Base-by-base conservation (phyloP, 257 asterid genomes). In the Solanum appendiculatum region DNA sequence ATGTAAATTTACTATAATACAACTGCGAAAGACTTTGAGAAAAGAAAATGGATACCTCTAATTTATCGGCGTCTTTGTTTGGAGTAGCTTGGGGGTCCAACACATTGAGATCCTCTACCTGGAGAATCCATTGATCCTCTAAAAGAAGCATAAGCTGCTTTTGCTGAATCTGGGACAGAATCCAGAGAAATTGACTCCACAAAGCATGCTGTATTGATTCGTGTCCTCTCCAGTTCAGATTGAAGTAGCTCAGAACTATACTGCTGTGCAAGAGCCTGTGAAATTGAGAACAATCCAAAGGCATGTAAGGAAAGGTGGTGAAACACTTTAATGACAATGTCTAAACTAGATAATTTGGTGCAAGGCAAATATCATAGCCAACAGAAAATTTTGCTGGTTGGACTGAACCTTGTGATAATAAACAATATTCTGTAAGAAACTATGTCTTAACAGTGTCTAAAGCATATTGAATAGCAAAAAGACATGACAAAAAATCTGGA, bases 71-170 rank as follows among this genome's bases (percentile, higher is more conserved):
- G 97, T 88, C 99, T 88, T 66, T 96, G 96, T 93, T 98, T 93
- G 82, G 98, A 92, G 98, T 92, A 94, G 90, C 96, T 91, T 5
- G 98, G 96, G 51, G 99, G 94, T 37, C 89, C 91, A 86, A 85
- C 81, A 1, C 94, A 86, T 78, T 91, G 93, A 10, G 95, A 58
- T 86, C 92, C 92, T 91, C 97, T 92, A 85, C 70, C 90, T 87
- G 78, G 92, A 88, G 98, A 93, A 89, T 92, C 96, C 90, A 88
- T 87, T 11, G 96, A 88, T 74, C 95, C 98, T 87, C 97, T 91
- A 64, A 95, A 97, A 31, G 99, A 97, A 86, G 99, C 99, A 87
- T 95, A 97, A 16, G 99, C 98, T 77, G 98, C 99, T 93, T 96
- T 97, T 18, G 99, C 99, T 18, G 99, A 95, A 91, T 96, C 99